Percentiles rank a stretch among this genome's conserved stretches.
Conservation (phyloP, 805 yeast genomes). For the Saccharomycopsis selenospora region DNA sequence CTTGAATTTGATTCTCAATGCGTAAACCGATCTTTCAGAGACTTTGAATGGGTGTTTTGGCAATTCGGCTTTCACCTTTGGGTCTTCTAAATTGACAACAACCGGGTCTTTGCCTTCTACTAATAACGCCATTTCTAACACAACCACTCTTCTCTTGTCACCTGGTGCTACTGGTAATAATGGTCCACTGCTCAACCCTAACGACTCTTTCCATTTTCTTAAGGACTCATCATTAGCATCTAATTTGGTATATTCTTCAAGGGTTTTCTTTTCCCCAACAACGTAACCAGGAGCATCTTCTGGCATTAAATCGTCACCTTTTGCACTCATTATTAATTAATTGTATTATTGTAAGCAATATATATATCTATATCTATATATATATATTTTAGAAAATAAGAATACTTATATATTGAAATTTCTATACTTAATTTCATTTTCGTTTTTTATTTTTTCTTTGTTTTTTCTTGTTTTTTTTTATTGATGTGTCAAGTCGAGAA, state of each 20-base stretch:
- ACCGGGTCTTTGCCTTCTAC: constrained; percentile 66
- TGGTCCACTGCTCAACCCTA: constrained; percentile 62
- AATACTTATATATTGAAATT: no score
- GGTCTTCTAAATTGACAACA: constrained; percentile 59
- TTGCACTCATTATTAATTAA: constrained; percentile 21
- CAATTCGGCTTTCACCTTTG: constrained; percentile 47
- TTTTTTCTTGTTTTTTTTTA: neutral
- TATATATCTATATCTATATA: no score
- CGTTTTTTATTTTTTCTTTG: no score
- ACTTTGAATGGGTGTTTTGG: constrained; percentile 64
- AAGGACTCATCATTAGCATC: constrained; percentile 89
- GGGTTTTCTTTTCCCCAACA: constrained; percentile 53
- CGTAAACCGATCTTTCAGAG: constrained; percentile 72
- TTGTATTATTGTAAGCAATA: no score
- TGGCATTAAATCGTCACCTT: constrained; percentile 51
- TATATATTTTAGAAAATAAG: no score
- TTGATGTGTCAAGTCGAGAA: neutral
- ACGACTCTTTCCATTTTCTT: constrained; percentile 84
- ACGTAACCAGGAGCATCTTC: constrained; percentile 58
- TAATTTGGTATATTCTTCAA: constrained; percentile 72
- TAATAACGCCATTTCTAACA: constrained; percentile 64
- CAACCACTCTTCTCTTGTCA: constrained; percentile 71
- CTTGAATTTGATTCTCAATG: constrained; percentile 65
- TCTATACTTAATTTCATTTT: no score
- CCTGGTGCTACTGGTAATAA: constrained; percentile 60